These are phyloP conservation scores for Pichia manshurica DNA, from an alignment of 805 yeast genomes.

Conservation along the genomic window DNA sequence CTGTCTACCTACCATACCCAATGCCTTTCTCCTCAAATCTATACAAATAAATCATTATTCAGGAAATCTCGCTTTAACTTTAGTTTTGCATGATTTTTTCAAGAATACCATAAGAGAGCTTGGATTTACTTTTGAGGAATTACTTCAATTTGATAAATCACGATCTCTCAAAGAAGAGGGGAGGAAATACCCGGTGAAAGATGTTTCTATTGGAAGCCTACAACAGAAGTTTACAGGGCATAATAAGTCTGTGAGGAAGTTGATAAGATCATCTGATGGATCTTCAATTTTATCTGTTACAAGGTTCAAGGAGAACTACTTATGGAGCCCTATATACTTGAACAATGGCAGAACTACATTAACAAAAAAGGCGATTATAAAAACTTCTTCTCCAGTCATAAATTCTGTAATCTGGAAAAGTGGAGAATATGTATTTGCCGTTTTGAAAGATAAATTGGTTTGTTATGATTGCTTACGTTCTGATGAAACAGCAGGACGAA, in stretches of 20 bases:
- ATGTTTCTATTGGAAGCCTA: constrained; percentile 27
- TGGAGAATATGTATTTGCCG: constrained; percentile 41
- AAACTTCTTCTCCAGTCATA: constrained; percentile 42
- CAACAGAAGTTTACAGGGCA: constrained; percentile 77
- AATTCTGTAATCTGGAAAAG: constrained; percentile 45
- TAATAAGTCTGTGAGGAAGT: constrained; percentile 64
- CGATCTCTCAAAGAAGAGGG: not conserved
- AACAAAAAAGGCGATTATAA: constrained; percentile 31
- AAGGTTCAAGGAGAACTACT: constrained; percentile 54
- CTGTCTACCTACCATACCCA: constrained; percentile 29
- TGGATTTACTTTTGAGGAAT: constrained; percentile 27
- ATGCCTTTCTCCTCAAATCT: constrained; percentile 23
- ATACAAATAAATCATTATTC: constrained; percentile 17
- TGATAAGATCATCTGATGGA: constrained; percentile 66
- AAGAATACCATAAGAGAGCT: constrained; percentile 32
- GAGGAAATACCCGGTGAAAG: not conserved
- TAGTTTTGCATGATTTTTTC: constrained; percentile 41
- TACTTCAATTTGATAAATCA: constrained; percentile 22
- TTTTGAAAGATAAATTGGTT: constrained; percentile 40
- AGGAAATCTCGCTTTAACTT: constrained; percentile 28
- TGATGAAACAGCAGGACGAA: constrained; percentile 5
- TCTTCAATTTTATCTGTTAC: constrained; percentile 52
- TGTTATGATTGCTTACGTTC: constrained; percentile 46
- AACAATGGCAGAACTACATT: constrained; percentile 26
- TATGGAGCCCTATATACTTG: constrained; percentile 48